Conservation (phyloP, 768 basidiomycete species). For the Tephrocybe sp. region DNA sequence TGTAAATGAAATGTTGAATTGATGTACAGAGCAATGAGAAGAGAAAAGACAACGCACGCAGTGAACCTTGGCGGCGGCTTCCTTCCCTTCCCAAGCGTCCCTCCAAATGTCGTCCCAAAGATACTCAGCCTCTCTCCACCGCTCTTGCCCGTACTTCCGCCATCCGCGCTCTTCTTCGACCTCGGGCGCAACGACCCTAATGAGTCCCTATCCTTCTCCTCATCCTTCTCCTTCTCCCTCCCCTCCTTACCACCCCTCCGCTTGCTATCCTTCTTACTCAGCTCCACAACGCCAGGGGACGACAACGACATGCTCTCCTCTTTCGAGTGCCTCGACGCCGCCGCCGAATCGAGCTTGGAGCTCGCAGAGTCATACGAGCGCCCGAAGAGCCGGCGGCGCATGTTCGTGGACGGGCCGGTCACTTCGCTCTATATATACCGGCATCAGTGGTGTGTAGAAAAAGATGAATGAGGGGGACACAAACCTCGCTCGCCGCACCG, state of each 20-base stretch:
- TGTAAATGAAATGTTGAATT: neutral
- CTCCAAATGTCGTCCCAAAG: slow-evolving; percentile 68
- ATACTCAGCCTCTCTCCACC: slow-evolving; percentile 71
- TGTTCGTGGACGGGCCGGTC: slow-evolving; percentile 27
- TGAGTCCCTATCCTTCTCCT: slow-evolving; percentile 33
- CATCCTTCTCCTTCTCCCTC: slow-evolving; percentile 30
- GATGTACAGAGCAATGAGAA: neutral
- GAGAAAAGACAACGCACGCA: slow-evolving; percentile 43
- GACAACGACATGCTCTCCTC: slow-evolving; percentile 20
- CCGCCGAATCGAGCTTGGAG: slow-evolving; percentile 23
- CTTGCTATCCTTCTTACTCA: slow-evolving; percentile 18
- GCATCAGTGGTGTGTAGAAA: neutral
- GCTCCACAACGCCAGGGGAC: slow-evolving; percentile 23
- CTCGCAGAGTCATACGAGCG: slow-evolving; percentile 48
- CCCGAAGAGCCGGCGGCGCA: slow-evolving; percentile 62
- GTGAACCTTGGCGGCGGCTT: slow-evolving; percentile 83
- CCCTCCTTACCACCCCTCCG: slow-evolving; percentile 32
- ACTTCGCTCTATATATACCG: neutral
- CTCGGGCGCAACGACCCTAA: slow-evolving; percentile 39
- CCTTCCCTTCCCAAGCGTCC: slow-evolving; percentile 62
- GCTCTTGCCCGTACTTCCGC: slow-evolving; percentile 30
- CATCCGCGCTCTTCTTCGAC: slow-evolving; percentile 51
- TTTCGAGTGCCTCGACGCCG: slow-evolving; percentile 22
- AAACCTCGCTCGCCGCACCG: slow-evolving; percentile 67
- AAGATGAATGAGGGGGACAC: slow-evolving; percentile 21